Evolutionary conservation across 768 basidiomycete genomes (phyloP).

Genomic region (Rossbeevera mucosa): DNA sequence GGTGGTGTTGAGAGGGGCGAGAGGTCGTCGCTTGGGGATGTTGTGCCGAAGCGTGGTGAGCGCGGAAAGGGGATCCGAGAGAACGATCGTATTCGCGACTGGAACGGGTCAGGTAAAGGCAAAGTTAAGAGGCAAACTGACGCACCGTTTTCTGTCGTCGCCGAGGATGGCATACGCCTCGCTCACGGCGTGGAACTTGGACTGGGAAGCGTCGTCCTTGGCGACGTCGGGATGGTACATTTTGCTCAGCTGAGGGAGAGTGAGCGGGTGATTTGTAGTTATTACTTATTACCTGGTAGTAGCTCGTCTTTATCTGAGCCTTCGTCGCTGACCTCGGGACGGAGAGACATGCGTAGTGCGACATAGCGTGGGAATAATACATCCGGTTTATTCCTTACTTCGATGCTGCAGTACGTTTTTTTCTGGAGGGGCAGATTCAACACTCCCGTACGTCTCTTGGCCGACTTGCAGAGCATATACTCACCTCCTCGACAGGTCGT

Average conservation of each 20-base stretch:
- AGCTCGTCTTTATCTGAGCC: conserved; percentile 33
- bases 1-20: conserved; percentile 22
- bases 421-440: conserved; percentile 28
- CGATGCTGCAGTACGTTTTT: conserved; percentile 22
- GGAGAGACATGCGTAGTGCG: conserved; percentile 26
- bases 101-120: neutral
- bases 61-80: conserved; percentile 10
- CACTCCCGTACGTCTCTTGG: conserved; percentile 21
- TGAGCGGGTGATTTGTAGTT: no score
- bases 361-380: conserved; percentile 23
- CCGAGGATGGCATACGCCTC: conserved; percentile 45
- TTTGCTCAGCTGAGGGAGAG: conserved; percentile 55
- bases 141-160: conserved; percentile 43
- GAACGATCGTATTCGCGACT: conserved; percentile 33
- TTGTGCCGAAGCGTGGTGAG: conserved; percentile 5
- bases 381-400: conserved; percentile 24
- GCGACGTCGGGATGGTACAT: conserved; percentile 43
- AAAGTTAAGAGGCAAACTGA: neutral
- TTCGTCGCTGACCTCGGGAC: conserved; percentile 28
- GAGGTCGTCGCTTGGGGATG: conserved; percentile 31
- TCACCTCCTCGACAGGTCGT: conserved; percentile 42
- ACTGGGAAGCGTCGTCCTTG: conserved; percentile 34
- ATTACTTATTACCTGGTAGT: conserved; percentile 28
- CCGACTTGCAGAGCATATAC: neutral
- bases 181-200: conserved; percentile 42